Base-by-base conservation (phyloP, 331 rosid genomes). In the Saraca asoca region DNA sequence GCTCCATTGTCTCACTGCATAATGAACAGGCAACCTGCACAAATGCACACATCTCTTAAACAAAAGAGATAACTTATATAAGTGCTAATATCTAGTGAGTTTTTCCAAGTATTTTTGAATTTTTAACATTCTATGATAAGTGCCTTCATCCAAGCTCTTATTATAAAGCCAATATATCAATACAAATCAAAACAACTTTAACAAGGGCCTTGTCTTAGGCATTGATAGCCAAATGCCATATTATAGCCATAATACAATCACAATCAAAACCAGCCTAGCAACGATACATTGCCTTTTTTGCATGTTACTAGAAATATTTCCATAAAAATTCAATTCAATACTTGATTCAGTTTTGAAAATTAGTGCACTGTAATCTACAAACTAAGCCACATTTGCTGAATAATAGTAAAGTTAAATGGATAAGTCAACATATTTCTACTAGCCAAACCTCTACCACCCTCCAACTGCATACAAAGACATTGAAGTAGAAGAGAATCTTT, bases 1-100 rank as follows among this genome's bases (percentile, higher is more conserved):
- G 97, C 37, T 85, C 87, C 91, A 93, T 85, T 48, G 89, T 82
- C 79, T 86, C 95, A 37, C 89, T 90, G 80, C 98, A 93, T 64
- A 90, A 66, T 58, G 96, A 90, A 77, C 98, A 93, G 29, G 90
- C 64, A 41, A 93, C 97, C 97, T 93, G 90, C 82, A 58, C 56
- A 20, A 74, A 68, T 33, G 64, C 66, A 62, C 53, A 62, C 38
- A 43, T 52, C 44, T 62, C 58, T 63, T 58, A 54, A 54, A 54
- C 51, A 72, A 42, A 45, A 24, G 31, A 1, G 3, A 24, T 24
- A 24, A 24, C 31, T 24, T 1, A 24, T 24, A 3, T 24, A 24
- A 24, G 31, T 24, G 31, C 31, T 24, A 24, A 24, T 24, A 24
- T 24, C 31, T 24, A 24, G 31, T 24, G 31, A 24, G 31, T 24